Conservation (phyloP, 2,329 filamentous ascomycete genomes). For the Aspergillus luchuensis region DNA sequence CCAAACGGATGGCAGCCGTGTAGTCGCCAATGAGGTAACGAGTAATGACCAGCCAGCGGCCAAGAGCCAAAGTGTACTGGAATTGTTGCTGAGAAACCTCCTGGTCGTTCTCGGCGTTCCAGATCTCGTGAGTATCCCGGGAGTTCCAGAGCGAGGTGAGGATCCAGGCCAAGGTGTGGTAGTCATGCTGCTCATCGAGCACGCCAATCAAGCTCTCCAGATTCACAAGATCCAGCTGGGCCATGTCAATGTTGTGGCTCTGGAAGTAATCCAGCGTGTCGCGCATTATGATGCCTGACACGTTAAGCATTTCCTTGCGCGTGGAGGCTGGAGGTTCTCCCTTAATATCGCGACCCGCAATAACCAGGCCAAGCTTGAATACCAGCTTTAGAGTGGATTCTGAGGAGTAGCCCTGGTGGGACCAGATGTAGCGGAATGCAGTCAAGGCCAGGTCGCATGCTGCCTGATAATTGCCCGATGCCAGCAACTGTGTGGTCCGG, state of each 20-base stretch:
- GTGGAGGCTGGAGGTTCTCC: slow-evolving; percentile 34
- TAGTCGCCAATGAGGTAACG: slow-evolving; percentile 53
- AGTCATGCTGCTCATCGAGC: slow-evolving; percentile 50
- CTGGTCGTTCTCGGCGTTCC: slow-evolving; percentile 49
- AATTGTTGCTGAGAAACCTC: slow-evolving; percentile 40
- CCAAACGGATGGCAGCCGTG: slow-evolving; percentile 49
- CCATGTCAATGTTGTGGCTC: slow-evolving; percentile 47
- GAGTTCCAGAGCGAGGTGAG: slow-evolving; percentile 49
- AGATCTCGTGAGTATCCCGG: slow-evolving; percentile 47
- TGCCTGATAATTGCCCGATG: slow-evolving; percentile 29
- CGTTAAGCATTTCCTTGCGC: slow-evolving; percentile 43
- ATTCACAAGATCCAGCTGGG: slow-evolving; percentile 43
- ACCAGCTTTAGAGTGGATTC: slow-evolving; percentile 37
- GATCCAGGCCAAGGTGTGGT: slow-evolving; percentile 46
- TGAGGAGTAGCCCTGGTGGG: slow-evolving; percentile 34
- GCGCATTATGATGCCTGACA: slow-evolving; percentile 45
- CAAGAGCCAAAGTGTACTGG: slow-evolving; percentile 50
- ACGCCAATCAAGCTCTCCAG: slow-evolving; percentile 47
- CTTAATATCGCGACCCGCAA: slow-evolving; percentile 41
- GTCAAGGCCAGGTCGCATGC: slow-evolving; percentile 38
- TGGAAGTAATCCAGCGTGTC: slow-evolving; percentile 45
- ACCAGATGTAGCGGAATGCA: slow-evolving; percentile 37
- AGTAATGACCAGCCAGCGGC: slow-evolving; percentile 53
- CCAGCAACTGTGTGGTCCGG: slow-evolving; percentile 33
- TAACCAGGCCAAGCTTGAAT: slow-evolving; percentile 36